These are phyloP conservation scores for Penicillium digitatum DNA, from an alignment of 2,329 filamentous ascomycete genomes.

Conservation along the genomic window DNA sequence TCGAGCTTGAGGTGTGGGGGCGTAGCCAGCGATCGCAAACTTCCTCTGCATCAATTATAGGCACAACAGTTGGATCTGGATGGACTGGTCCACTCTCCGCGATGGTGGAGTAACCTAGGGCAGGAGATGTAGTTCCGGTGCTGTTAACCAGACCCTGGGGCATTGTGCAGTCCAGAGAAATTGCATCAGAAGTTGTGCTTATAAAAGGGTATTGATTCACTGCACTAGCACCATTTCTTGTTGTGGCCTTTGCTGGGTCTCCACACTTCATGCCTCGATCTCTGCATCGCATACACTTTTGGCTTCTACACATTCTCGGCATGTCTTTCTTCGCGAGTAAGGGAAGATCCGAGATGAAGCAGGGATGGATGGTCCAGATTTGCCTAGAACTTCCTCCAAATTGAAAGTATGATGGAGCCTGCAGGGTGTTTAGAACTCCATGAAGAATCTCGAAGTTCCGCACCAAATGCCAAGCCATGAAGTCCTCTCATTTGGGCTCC, in stretches of 20 bases:
- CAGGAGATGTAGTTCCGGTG: neutral
- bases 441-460: neutral
- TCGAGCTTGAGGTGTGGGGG: conserved; percentile 20
- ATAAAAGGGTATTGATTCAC: neutral
- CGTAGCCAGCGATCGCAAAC: conserved; percentile 31
- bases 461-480: neutral
- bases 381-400: neutral
- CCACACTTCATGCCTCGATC: conserved; percentile 14
- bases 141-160: neutral
- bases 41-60: conserved; percentile 18
- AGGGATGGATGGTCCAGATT: neutral
- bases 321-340: conserved; percentile 20
- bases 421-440: neutral
- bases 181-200: neutral
- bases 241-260: conserved; percentile 2
- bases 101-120: neutral
- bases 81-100: neutral
- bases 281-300: conserved; percentile 22
- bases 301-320: conserved; percentile 16
- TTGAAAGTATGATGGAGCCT: neutral
- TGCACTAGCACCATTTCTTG: neutral
- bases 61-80: neutral
- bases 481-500: neutral
- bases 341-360: neutral
- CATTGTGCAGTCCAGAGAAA: neutral